Percentiles rank a stretch among this genome's conserved stretches.
These are phyloP conservation scores for Cryptosporidium sp. DNA, from an alignment of 169 alveolate genomes.

Conservation along the genomic window DNA sequence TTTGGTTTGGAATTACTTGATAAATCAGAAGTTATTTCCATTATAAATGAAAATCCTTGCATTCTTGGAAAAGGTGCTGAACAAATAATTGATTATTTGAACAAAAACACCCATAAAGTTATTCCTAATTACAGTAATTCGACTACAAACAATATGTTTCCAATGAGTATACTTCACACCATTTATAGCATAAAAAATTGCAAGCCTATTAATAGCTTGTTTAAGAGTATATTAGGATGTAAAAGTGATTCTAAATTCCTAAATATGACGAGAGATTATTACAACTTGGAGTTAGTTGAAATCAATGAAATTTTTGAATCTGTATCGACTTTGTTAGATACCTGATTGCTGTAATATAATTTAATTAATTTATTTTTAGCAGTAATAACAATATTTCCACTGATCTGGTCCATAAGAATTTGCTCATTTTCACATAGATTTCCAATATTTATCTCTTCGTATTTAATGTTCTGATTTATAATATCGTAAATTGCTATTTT, in stretches of 20 bases:
- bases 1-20: conserved; percentile 7
- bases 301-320: conserved; percentile 3
- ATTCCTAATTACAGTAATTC: neutral
- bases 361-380: neutral
- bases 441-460: neutral
- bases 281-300: conserved; percentile 31
- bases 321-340: conserved; percentile 5
- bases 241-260: conserved; percentile 13
- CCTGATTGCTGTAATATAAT: neutral
- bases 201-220: neutral
- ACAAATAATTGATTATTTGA: conserved; percentile 1
- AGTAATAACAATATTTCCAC: neutral
- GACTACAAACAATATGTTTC: neutral
- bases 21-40: conserved; percentile 6
- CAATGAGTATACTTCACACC: conserved; percentile 8
- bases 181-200: conserved; percentile 13
- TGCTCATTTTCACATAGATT: neutral
- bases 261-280: neutral
- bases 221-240: neutral
- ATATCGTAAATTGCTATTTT: neutral
- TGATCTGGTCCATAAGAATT: neutral
- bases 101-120: neutral
- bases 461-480: neutral
- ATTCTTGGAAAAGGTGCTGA: neutral
- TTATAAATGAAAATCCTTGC: neutral